Evolutionary conservation across 1,284 basidiomycete species (phyloP).

Genomic region (Mycena sp.): DNA sequence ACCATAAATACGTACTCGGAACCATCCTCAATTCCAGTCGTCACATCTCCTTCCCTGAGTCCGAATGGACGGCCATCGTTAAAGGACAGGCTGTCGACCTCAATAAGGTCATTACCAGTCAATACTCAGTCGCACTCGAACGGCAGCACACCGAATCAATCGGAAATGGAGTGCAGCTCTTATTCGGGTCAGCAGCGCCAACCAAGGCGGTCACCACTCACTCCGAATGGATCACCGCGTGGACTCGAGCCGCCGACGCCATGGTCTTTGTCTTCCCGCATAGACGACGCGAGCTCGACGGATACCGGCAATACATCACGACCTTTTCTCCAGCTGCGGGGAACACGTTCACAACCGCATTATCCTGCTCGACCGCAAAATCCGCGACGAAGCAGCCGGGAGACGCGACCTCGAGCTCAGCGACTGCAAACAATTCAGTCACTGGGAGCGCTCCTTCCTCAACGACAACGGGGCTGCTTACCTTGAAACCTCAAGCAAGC

Average conservation of each 20-base stretch:
- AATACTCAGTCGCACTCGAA: constrained; percentile 30
- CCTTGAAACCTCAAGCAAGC: constrained; percentile 24
- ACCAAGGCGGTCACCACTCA: constrained; percentile 31
- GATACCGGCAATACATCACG: constrained; percentile 38
- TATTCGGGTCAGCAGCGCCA: constrained; percentile 26
- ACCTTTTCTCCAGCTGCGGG: constrained; percentile 34
- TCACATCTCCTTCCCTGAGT: constrained; percentile 26
- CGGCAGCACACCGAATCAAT: constrained; percentile 28
- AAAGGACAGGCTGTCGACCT: too few relatives aligned
- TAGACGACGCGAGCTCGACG: constrained; percentile 34
- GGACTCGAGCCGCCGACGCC: constrained; percentile 30
- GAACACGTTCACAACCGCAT: constrained; percentile 25
- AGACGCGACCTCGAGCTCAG: constrained; percentile 36
- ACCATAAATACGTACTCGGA: background rate
- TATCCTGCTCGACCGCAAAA: constrained; percentile 40
- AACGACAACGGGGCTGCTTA: constrained; percentile 30
- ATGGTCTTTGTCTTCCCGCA: constrained; percentile 40
- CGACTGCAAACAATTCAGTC: constrained; percentile 26
- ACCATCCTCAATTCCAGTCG: constrained; percentile 11
- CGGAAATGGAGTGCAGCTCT: constrained; percentile 30
- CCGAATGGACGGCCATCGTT: constrained; percentile 30
- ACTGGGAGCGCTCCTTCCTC: constrained; percentile 28
- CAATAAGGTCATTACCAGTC: constrained; percentile 35
- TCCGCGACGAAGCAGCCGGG: constrained; percentile 36
- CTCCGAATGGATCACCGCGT: constrained; percentile 43